Evolutionary conservation across 371 early-diverging fungal genomes (phyloP), one percentile per base, ranked within the genome.

Genomic region (Nosema muscidifuracis): DNA sequence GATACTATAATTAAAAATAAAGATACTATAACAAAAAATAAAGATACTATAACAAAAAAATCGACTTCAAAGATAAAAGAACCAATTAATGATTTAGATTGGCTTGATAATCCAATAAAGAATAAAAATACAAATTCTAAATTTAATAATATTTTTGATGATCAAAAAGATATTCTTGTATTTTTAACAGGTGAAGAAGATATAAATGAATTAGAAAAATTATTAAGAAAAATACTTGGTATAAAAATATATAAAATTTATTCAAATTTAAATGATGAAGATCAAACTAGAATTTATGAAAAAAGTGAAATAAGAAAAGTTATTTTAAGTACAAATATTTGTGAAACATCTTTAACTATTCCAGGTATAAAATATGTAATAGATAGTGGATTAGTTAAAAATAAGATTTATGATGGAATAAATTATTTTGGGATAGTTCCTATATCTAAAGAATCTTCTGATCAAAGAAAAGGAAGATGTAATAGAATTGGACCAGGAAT

Each of bases 251-350:
- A 70, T 40, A 80, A 77, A 65, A 58, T 84, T 47, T 73, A 75
- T 71, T 80, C 84, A 28, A 58, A 76, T 16, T 30, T 81, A 33
- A 43, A 20, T 24, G 81, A 80, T 42, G 34, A 38, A 22, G 76
- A 81, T 15, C 81, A 83, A 55, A 50, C 36, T 28, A 78, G 42
- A 44, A 42, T 90, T 89, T 69, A 85, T 95, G 61, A 94, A 93
- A 7, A 87, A 91, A 0, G 93, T 92, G 36, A 85, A 89, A 84
- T 94, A 92, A 82, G 86, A 89, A 61, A 96, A 78, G 87, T 96
- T 20, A 92, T 97, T 73, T 89, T 97, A 10, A 91, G 95, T 6
- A 99, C 99, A 24, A 99, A 99, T 81, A 97, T 99, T 84, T 96
- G 97, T 22, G 99, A 99, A 80, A 96, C 97, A 0, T 93, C 94